Base-by-base conservation (phyloP, 495 filamentous ascomycete species). In the Penicillium samsonianum region DNA sequence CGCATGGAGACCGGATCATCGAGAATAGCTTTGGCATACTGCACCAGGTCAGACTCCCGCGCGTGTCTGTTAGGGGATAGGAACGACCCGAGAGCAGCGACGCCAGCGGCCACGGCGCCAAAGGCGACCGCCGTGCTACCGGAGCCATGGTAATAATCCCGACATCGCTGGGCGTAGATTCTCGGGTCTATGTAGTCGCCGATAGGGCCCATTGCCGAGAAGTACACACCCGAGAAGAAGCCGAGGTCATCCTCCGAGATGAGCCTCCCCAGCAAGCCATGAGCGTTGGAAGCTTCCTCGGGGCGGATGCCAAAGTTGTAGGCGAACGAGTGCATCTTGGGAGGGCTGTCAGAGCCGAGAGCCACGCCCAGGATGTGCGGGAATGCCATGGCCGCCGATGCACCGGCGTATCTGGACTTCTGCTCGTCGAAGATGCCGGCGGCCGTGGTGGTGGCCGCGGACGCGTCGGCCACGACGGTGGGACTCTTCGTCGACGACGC, bases 271-370 rank as follows among this genome's bases (percentile, higher is more conserved):
- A 69, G 60, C 12, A 65, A 59, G 46, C 57, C 23, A 41, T 69
- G 56, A 6, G 58, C 6, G 9, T 61, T 61, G 23, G 67, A 67
- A 52, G 63, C 47, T 48, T 72, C 69, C 16, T 72, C 69, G 1
- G 69, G 69, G 7, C 69, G 69, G 42, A 69, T 64, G 30, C 69
- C 69, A 53, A 72, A 72, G 61, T 69, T 72, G 61, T 68, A 68
- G 2, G 69, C 67, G 11, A 65, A 63, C 9, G 70, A 72, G 5
- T 51, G 42, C 33, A 55, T 63, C 40, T 70, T 67, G 3, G 67
- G 65, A 55, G 67, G 65, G 49, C 35, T 62, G 44, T 65, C 58
- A 10, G 70, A 67, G 2, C 70, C 70, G 10, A 70, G 65, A 59
- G 65, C 62, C 52, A 63, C 44, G 6, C 67, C 64, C 26, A 72